A percentile compares a stretch with the other conserved stretches of the same genome.
Evolutionary conservation across 805 yeast genomes (phyloP).

Genomic region (Candida incommunis): DNA sequence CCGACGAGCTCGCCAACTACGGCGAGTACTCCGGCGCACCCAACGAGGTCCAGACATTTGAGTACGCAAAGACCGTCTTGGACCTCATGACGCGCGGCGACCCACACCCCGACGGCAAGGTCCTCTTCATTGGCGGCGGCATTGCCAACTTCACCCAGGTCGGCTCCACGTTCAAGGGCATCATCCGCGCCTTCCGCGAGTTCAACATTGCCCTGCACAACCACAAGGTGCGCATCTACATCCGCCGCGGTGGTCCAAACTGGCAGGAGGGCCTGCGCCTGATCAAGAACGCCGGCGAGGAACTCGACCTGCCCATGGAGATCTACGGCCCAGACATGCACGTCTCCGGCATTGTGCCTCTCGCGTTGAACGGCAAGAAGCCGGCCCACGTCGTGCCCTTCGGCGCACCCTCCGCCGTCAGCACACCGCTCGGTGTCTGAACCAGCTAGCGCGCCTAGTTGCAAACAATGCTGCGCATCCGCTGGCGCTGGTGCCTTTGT

Average conservation of each 20-base stretch:
- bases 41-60: slow-evolving; percentile 32
- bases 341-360: slow-evolving; percentile 32
- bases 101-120: slow-evolving; percentile 27
- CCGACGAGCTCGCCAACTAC: slow-evolving; percentile 31
- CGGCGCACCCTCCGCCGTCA: slow-evolving; percentile 20
- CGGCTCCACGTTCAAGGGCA: slow-evolving; percentile 35
- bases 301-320: slow-evolving; percentile 31
- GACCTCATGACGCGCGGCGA: slow-evolving; percentile 31
- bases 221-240: slow-evolving; percentile 28
- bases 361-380: slow-evolving; percentile 27
- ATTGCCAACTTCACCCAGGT: slow-evolving; percentile 35
- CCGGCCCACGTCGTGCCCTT: slow-evolving; percentile 26
- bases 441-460: too few relatives aligned
- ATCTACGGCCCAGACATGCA: slow-evolving; percentile 38
- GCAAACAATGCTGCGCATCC: too few relatives aligned
- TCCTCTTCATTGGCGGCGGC: slow-evolving; percentile 33
- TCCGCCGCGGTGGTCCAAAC: slow-evolving; percentile 35
- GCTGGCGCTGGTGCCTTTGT: too few relatives aligned
- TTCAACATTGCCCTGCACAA: slow-evolving; percentile 22
- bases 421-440: slow-evolving; percentile 15
- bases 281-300: slow-evolving; percentile 30
- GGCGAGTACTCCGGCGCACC: slow-evolving; percentile 37
- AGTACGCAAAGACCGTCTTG: slow-evolving; percentile 32
- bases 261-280: slow-evolving; percentile 35
- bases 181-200: slow-evolving; percentile 32